Evolutionary conservation across 2,329 filamentous ascomycete species (phyloP).

Genomic region (Aspergillus spinulosporus): DNA sequence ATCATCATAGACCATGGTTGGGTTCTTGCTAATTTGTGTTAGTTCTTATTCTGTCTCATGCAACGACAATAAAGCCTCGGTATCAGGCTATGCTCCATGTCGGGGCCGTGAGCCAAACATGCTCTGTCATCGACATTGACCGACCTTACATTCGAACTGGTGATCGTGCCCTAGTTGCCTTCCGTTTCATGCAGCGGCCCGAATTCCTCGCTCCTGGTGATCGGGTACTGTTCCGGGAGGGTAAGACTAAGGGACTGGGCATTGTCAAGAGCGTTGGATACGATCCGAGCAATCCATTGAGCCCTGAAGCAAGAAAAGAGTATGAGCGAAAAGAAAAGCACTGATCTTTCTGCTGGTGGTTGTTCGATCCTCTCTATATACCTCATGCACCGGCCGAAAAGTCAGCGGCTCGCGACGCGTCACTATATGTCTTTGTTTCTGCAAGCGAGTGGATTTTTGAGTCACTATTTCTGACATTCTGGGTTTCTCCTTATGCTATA

Average conservation of each 20-base stretch:
- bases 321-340: slow-evolving; percentile 10
- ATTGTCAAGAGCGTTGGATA: slow-evolving; percentile 93
- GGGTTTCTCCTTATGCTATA: not conserved
- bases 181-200: slow-evolving; percentile 89
- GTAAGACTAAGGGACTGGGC: slow-evolving; percentile 88
- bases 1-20: not conserved
- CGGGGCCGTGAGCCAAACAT: slow-evolving; percentile 91
- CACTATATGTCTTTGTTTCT: not conserved
- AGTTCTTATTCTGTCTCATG: slow-evolving; percentile 92
- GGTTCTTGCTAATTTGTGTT: slow-evolving; percentile 14
- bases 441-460: not conserved
- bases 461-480: not conserved
- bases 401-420: not conserved
- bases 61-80: slow-evolving; percentile 93
- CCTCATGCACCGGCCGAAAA: not conserved
- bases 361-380: not conserved
- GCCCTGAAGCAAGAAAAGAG: slow-evolving; percentile 36
- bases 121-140: slow-evolving; percentile 95
- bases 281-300: slow-evolving; percentile 62
- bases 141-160: slow-evolving; percentile 93
- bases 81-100: slow-evolving; percentile 99
- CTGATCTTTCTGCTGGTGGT: not conserved
- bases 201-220: slow-evolving; percentile 91
- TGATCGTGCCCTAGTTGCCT: slow-evolving; percentile 90
- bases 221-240: slow-evolving; percentile 87